Evolutionary conservation across 2,329 filamentous ascomycete species (phyloP).

Genomic region (Graphilbum sp.): DNA sequence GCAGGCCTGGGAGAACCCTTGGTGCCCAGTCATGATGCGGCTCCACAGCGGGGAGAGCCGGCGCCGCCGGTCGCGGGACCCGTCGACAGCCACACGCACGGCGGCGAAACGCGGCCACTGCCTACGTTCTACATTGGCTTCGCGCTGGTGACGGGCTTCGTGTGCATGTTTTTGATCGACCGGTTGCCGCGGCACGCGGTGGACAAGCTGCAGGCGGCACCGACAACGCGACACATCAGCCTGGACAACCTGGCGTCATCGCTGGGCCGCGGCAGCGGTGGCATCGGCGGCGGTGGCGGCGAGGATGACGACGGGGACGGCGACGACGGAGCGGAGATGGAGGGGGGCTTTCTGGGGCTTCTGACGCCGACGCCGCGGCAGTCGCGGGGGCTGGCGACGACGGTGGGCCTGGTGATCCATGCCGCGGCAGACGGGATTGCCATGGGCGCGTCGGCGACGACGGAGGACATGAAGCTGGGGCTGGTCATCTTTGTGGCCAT

Average conservation of each 20-base stretch:
- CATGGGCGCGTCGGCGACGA: conserved; percentile 74
- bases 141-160: conserved; percentile 73
- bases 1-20: too few relatives aligned
- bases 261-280: conserved; percentile 15
- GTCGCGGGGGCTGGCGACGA: conserved; percentile 59
- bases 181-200: conserved; percentile 60
- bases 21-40: too few relatives aligned
- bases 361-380: conserved; percentile 40
- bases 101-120: conserved; percentile 22
- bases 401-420: conserved; percentile 88
- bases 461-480: conserved; percentile 56
- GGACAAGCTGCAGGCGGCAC: conserved; percentile 44
- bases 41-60: not conserved
- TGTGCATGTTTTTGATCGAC: conserved; percentile 95
- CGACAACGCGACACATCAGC: conserved; percentile 69
- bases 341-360: conserved; percentile 42
- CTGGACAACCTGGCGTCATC: conserved; percentile 53
- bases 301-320: conserved; percentile 1
- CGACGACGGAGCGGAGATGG: conserved; percentile 27
- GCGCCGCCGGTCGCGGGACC: not conserved
- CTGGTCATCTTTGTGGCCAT: conserved; percentile 92
- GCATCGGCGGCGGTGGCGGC: not conserved
- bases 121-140: conserved; percentile 70
- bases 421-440: conserved; percentile 91
- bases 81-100: conserved; percentile 15